Percentiles rank a stretch among this genome's conserved stretches.
phyloP scores from a whole-genome alignment of 768 basidiomycete genomes.

The Podaxis sp. region DNA sequence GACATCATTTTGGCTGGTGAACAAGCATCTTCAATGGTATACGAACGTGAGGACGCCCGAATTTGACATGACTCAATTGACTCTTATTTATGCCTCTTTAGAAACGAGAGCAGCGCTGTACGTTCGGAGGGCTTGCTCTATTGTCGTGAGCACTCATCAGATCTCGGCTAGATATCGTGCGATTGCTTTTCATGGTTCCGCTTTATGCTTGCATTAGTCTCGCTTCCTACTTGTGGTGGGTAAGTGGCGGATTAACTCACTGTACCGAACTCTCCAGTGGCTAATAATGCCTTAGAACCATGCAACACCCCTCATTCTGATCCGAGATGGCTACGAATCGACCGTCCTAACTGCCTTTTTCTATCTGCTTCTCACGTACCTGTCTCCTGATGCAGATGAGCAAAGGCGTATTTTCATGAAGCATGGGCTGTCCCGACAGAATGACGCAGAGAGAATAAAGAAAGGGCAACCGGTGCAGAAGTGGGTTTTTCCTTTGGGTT shows the following conservation, averaged over 20 bases:
- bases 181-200: constrained; percentile 77
- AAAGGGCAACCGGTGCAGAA: constrained; percentile 46
- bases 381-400: constrained; percentile 61
- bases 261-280: background rate
- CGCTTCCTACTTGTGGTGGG: constrained; percentile 73
- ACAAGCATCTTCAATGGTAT: constrained; percentile 71
- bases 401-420: constrained; percentile 62
- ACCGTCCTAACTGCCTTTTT: constrained; percentile 77
- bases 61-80: constrained; percentile 1
- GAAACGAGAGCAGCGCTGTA: constrained; percentile 73
- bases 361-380: constrained; percentile 70
- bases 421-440: constrained; percentile 55
- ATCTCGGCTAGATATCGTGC: constrained; percentile 56
- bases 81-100: constrained; percentile 22
- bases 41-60: constrained; percentile 50
- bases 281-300: constrained; percentile 45
- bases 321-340: constrained; percentile 77
- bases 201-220: constrained; percentile 70
- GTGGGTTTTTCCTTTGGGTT: constrained; percentile 74
- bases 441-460: constrained; percentile 42
- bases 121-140: constrained; percentile 15
- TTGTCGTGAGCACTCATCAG: background rate
- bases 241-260: constrained; percentile 25
- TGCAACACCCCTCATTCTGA: constrained; percentile 64
- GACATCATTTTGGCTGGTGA: constrained; percentile 73